Evolutionary conservation across 2,329 filamentous ascomycete genomes (phyloP), one percentile per base, ranked within the genome.

Genomic region (Basipetospora chlamydospora): DNA sequence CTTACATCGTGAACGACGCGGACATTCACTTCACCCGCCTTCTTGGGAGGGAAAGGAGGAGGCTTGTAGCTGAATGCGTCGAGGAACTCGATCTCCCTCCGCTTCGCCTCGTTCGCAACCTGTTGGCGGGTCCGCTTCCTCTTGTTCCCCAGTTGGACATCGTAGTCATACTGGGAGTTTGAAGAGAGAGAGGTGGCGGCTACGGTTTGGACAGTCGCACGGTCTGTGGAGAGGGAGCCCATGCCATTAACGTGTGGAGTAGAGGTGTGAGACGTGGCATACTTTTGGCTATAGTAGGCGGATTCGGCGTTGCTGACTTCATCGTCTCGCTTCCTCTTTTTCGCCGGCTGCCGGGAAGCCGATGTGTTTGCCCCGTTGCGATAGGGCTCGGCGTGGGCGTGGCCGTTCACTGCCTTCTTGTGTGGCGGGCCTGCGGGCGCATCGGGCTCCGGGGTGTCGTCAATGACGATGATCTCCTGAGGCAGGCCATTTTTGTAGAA

Each of bases 101-200:
- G 69, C 54, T 85, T 88, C 38, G 82, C 78, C 54, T 92, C 83
- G 52, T 86, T 83, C 49, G 83, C 80, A 39, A 78, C 69, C 45
- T 87, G 81, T 46, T 87, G 81, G 42, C 84, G 74, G 15, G 80
- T 85, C 12, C 90, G 74, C 61, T 94, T 95, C 49, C 87, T 73
- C 63, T 96, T 96, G 56, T 90, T 81, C 23, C 86, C 84, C n/a
- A 74, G 64, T 36, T 70, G 66, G 22, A 64, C 63, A 35, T 78
- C 70, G 46, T 77, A 73, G 35, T 82, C 77, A 49, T 82, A 78
- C 31, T 72, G 67, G 41, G 67, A 59, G 39, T 64, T 68, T 3
- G 72, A 73, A 1, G 73, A 76, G 28, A 73, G 59, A 5, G 88
- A 96, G 1, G 90, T 95, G 5, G 86, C 78, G 29, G 88, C 88